Base-by-base conservation (phyloP, 2,329 filamentous ascomycete genomes). In the Microsporum audouinii region DNA sequence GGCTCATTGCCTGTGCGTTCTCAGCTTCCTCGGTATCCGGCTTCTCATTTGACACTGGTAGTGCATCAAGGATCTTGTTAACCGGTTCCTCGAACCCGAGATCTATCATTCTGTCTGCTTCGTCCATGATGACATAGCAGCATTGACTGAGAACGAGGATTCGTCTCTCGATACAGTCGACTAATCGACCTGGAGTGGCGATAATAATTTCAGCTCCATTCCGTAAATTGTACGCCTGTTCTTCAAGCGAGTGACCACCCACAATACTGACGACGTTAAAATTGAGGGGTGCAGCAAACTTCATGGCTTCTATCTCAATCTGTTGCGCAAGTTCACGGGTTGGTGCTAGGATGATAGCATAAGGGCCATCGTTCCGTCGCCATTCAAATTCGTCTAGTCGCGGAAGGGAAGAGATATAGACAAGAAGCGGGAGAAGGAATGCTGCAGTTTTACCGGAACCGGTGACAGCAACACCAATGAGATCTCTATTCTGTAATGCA, bases 91-190 rank as follows among this genome's bases (percentile, higher is more conserved):
- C 94, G 72, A 99, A 99, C 53, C 94, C 94, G 63, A 97, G 84
- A 72, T 99, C 94, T 65, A 99, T 95, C 94, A 99, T 99, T 60
- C 92, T 88, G 76, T 99, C 94, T 41, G 94, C 94, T 82, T 99
- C 94, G 73, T 99, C 94, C 92, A 99, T 96, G 75, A 99, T 96
- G 61, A 97, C 84, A 76, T 97, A 97, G 77, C 91, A 96, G 75
- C 94, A 97, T 75, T 97, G 94, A n/a, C 86, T 86, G 56, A 97
- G 83, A 1, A 99, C 92, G 1, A 97, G 81, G 34, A 97, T 84
- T 38, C 92, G 87, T 17, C 94, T 84, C 74, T 99, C 94, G 67
- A 99, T 94, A 75, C 91, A 97, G 77, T 99, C 94, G 6, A 97
- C 89, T 0, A 99, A 83, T 81, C 94, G 91, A 77, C 94, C 94